phyloP scores from a whole-genome alignment of 305 asterid species.

The Solanum chacoense region DNA sequence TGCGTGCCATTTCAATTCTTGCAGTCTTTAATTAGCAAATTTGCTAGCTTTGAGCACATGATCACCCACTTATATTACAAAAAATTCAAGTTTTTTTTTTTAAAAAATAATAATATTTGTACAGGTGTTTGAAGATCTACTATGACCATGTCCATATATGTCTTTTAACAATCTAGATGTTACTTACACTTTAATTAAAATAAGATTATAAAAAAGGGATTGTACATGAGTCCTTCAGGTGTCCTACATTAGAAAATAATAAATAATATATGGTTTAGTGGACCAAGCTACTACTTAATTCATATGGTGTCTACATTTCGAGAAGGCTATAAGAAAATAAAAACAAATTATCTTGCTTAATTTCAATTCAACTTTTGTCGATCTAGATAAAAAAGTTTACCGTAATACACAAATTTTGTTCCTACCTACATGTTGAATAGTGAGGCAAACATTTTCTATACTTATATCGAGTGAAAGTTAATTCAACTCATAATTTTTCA shows the following conservation, averaged over 20 bases:
- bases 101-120: not conserved
- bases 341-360: not conserved
- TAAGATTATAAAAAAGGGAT: not conserved
- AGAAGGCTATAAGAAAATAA: not conserved
- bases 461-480: not conserved
- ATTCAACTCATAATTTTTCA: not conserved
- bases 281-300: not conserved
- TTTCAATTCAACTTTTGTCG: not conserved
- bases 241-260: not conserved
- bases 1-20: not conserved
- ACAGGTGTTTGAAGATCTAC: not conserved
- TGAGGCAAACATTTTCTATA: not conserved
- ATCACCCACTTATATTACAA: not conserved
- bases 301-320: not conserved
- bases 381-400: not conserved
- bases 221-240: not conserved
- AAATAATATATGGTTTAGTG: not conserved
- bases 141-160: not conserved
- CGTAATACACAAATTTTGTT: not conserved
- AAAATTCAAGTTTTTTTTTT: not conserved
- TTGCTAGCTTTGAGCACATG: not conserved
- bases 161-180: not conserved
- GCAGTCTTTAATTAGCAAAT: not conserved
- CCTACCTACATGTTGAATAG: not conserved
- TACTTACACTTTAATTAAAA: not conserved